Percentiles rank a stretch among this genome's conserved stretches.
phyloP scores from a whole-genome alignment of 2,329 filamentous ascomycete genomes.

The Chaetomiaceae sp. region DNA sequence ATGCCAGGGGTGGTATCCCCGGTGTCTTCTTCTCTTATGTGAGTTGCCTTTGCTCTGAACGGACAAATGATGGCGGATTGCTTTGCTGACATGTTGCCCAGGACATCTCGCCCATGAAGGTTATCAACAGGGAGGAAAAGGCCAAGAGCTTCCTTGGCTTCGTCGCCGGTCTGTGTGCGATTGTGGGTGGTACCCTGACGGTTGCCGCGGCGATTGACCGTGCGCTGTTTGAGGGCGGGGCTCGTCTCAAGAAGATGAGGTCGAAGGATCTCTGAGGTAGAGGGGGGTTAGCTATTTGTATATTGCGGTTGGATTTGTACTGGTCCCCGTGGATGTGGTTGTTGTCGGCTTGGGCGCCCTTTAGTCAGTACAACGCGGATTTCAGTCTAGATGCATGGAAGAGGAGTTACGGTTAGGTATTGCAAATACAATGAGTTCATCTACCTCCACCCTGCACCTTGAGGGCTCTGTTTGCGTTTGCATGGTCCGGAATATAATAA shows the following conservation, averaged over 20 bases:
- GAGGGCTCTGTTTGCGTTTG: no score
- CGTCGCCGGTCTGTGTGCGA: slow-evolving; percentile 87
- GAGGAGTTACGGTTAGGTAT: slow-evolving; percentile 13
- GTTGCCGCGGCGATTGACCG: slow-evolving; percentile 92
- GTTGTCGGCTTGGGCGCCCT: neutral
- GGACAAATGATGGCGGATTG: neutral
- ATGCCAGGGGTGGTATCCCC: slow-evolving; percentile 87
- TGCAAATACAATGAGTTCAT: neutral
- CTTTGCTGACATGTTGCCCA: slow-evolving; percentile 33
- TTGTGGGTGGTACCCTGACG: slow-evolving; percentile 90
- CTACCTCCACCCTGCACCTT: neutral
- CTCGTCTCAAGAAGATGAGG: slow-evolving; percentile 81
- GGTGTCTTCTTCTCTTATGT: slow-evolving; percentile 98
- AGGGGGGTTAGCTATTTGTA: neutral
- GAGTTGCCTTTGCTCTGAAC: slow-evolving; percentile 40
- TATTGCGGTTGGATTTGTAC: slow-evolving; percentile 10
- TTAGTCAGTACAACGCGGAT: slow-evolving; percentile 10
- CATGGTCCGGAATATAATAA: no score
- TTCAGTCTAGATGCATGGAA: slow-evolving; percentile 14
- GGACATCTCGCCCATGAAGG: slow-evolving; percentile 99
- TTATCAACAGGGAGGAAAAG: slow-evolving; percentile 90
- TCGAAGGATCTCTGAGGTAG: slow-evolving; percentile 48
- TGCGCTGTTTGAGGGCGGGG: slow-evolving; percentile 81
- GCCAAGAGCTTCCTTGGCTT: slow-evolving; percentile 89
- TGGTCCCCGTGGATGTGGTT: slow-evolving; percentile 11